Evolutionary conservation across 2,329 filamentous ascomycete species (phyloP).

Genomic region (Cyphellophora attinorum): DNA sequence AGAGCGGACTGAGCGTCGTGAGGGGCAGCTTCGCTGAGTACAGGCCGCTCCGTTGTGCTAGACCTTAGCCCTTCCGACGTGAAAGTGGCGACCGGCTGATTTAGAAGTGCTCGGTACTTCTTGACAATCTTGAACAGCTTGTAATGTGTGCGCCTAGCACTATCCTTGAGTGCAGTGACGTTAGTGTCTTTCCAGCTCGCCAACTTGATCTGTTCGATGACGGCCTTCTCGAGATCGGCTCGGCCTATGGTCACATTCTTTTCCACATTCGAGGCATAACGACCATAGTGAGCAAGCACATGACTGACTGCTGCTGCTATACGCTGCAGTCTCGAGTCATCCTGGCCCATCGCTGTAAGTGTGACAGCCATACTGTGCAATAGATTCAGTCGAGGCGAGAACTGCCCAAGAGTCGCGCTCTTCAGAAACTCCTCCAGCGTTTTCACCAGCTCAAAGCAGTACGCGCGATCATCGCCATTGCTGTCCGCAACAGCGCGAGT

Average conservation of each 20-base stretch:
- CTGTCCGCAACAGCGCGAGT: conserved; percentile 57
- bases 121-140: conserved; percentile 86
- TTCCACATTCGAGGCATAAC: conserved; percentile 58
- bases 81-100: conserved; percentile 62
- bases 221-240: conserved; percentile 71
- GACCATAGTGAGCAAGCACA: conserved; percentile 64
- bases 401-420: conserved; percentile 73
- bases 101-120: conserved; percentile 75
- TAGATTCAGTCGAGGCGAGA: conserved; percentile 60
- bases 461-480: conserved; percentile 45
- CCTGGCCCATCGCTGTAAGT: conserved; percentile 49
- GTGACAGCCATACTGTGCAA: conserved; percentile 55
- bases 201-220: conserved; percentile 85
- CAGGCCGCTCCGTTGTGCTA: conserved; percentile 41
- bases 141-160: conserved; percentile 78
- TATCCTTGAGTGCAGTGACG: conserved; percentile 78
- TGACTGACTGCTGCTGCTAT: conserved; percentile 61
- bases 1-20: conserved; percentile 15
- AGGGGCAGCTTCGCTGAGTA: conserved; percentile 18
- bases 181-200: conserved; percentile 99
- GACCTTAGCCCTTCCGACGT: conserved; percentile 50
- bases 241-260: conserved; percentile 61
- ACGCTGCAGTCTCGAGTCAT: conserved; percentile 48
- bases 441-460: conserved; percentile 53
- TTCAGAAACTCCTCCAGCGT: conserved; percentile 72